A percentile compares a stretch with the other conserved stretches of the same genome.
These are phyloP conservation scores for Boletus vinaceobasis DNA, from an alignment of 768 basidiomycete genomes.

Conservation along the genomic window DNA sequence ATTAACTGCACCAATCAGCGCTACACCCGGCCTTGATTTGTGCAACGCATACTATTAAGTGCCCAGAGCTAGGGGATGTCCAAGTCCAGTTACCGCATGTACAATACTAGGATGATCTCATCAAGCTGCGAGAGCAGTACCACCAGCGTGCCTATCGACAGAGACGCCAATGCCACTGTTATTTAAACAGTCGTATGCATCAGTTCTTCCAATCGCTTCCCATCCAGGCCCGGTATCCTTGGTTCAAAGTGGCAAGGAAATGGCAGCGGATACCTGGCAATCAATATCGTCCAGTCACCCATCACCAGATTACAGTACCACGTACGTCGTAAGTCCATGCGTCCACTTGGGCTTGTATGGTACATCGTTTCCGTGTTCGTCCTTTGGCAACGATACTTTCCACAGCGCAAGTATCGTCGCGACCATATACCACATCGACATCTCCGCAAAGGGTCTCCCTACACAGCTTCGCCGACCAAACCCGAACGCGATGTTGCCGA, in stretches of 20 bases:
- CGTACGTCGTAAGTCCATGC: conserved; percentile 13
- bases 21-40: background rate
- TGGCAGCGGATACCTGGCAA: conserved; percentile 10
- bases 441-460: conserved; percentile 16
- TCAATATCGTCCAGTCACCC: background rate
- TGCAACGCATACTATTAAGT: background rate
- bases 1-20: conserved; percentile 7
- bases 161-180: background rate
- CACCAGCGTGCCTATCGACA: background rate
- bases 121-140: background rate
- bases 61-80: background rate
- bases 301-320: background rate
- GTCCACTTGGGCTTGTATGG: conserved; percentile 11
- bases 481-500: conserved; percentile 16
- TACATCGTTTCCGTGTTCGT: conserved; percentile 11
- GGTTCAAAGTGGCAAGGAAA: conserved; percentile 16
- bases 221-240: conserved; percentile 9
- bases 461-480: conserved; percentile 22
- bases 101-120: background rate
- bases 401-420: conserved; percentile 18
- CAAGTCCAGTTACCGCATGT: background rate
- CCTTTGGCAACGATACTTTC: conserved; percentile 8
- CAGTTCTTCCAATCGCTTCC: conserved; percentile 8
- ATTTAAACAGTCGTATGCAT: background rate
- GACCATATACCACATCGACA: conserved; percentile 13